Base-by-base conservation (phyloP, 257 asterid species). In the Nicotiana tomentosiformis region DNA sequence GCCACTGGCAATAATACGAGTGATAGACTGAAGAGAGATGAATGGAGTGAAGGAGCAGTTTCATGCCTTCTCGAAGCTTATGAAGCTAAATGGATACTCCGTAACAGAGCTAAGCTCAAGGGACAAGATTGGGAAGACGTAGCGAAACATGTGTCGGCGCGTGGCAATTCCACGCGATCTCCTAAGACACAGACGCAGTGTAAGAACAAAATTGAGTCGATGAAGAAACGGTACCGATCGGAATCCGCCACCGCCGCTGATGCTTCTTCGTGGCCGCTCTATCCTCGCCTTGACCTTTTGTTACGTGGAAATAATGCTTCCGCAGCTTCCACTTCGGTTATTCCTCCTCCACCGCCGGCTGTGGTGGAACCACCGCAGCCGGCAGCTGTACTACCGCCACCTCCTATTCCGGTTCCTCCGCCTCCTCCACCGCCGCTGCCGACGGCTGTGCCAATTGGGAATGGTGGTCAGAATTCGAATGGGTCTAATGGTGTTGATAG, bases 81-180 rank as follows among this genome's bases (percentile, higher is more conserved):
- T 62, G 98, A 94, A 84, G 82, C 91, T 3, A 94, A 91, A 85
- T 94, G 98, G 98, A 85, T 90, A 26, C 91, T 94, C n/a, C 72
- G 98, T 20, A 94, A 94, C 69, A 83, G 98, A 20, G 98, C 98
- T 12, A 94, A 94, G 86, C 95, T 94, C 74, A 94, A 94, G 88
- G 98, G 98, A 9, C 97, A 92, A 81, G 98, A 94, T 23, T 94
- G 98, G 98, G 98, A 94, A 61, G 97, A 94, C 18, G 98, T 94
- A 49, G 97, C 98, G 3, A 88, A 74, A 76, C 90, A 87, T 66
- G 98, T 94, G 1, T 94, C 98, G 1, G 83, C 77, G 11, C 88
- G 98, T 72, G 87, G 81, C 2, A 37, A 53, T 58, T 80, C 85
- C 3, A 84, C 89, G 2, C 91, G 87, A 83, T 89, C 95, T 20